These are phyloP conservation scores for Daldinia bambusicola DNA, from an alignment of 495 filamentous ascomycete genomes.

Conservation along the genomic window DNA sequence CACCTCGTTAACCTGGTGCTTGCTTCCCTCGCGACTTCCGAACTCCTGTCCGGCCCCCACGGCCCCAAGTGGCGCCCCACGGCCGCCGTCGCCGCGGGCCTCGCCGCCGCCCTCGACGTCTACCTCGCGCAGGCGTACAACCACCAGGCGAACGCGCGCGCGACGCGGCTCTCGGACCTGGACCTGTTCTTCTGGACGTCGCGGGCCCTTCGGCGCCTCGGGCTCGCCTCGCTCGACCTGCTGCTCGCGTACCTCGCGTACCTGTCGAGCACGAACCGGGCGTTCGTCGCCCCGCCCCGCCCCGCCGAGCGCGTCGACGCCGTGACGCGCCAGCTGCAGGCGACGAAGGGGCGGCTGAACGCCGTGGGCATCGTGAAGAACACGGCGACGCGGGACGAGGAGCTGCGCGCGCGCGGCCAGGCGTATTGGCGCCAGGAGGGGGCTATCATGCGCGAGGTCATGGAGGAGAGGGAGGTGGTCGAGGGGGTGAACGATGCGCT, in stretches of 20 bases:
- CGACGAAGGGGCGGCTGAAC: slow-evolving; percentile 56
- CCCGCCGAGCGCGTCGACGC: slow-evolving; percentile 61
- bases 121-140: slow-evolving; percentile 70
- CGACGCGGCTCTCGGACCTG: slow-evolving; percentile 66
- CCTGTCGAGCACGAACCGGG: slow-evolving; percentile 78
- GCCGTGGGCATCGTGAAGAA: slow-evolving; percentile 67
- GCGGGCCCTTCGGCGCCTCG: slow-evolving; percentile 65
- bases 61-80: slow-evolving; percentile 73
- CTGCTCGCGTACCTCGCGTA: slow-evolving; percentile 72
- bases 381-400: slow-evolving; percentile 63
- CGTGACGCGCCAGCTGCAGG: slow-evolving; percentile 51
- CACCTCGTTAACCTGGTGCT: slow-evolving; percentile 80
- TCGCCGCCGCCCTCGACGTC: slow-evolving; percentile 69
- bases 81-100: slow-evolving; percentile 71
- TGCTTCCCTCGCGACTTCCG: slow-evolving; percentile 70
- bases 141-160: slow-evolving; percentile 65
- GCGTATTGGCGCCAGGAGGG: slow-evolving; percentile 67
- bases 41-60: slow-evolving; percentile 62
- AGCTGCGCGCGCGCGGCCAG: slow-evolving; percentile 55
- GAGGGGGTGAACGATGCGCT: slow-evolving; percentile 66
- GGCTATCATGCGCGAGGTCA: slow-evolving; percentile 63
- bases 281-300: slow-evolving; percentile 56
- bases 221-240: slow-evolving; percentile 69
- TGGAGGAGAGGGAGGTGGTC: slow-evolving; percentile 70
- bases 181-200: slow-evolving; percentile 76